Evolutionary conservation across 2,329 filamentous ascomycete species (phyloP).

Genomic region (Gnomoniopsis smithogilvyi): DNA sequence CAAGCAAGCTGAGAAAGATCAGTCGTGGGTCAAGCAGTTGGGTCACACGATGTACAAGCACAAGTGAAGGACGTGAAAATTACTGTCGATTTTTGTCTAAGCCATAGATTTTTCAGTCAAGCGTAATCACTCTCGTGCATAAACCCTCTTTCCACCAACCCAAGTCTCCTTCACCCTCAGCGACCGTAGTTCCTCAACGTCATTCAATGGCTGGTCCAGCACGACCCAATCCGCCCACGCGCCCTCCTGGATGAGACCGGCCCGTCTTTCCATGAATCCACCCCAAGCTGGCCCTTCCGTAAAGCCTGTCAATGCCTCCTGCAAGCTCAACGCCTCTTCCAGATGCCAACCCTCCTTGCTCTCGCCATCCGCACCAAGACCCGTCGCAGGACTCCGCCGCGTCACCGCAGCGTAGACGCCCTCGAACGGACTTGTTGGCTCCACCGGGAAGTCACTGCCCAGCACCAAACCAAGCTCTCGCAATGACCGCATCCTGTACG

Average conservation of each 20-base stretch:
- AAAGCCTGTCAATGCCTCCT: slow-evolving; percentile 61
- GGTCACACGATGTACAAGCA: slow-evolving; percentile 17
- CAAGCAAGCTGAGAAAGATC: slow-evolving; percentile 7
- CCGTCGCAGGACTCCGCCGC: slow-evolving; percentile 56
- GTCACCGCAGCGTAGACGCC: slow-evolving; percentile 68
- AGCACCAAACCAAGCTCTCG: slow-evolving; percentile 53
- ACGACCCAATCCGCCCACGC: slow-evolving; percentile 70
- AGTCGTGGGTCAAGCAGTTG: slow-evolving; percentile 17
- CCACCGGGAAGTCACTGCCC: slow-evolving; percentile 70
- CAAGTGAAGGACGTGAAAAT: not conserved
- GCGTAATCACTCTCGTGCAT: slow-evolving; percentile 26
- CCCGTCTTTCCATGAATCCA: slow-evolving; percentile 55
- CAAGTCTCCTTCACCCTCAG: slow-evolving; percentile 64
- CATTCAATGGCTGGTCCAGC: slow-evolving; percentile 55
- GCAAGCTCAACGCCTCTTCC: slow-evolving; percentile 55
- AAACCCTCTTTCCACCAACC: slow-evolving; percentile 57
- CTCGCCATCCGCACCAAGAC: slow-evolving; percentile 41
- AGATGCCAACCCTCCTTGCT: slow-evolving; percentile 53
- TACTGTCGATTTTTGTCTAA: not conserved
- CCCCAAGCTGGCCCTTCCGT: slow-evolving; percentile 57
- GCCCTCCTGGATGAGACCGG: slow-evolving; percentile 57
- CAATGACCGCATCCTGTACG: slow-evolving; percentile 65
- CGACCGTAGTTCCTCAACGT: slow-evolving; percentile 48
- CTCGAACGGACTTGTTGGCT: slow-evolving; percentile 64
- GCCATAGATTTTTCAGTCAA: not conserved